A percentile compares a stretch with the other conserved stretches of the same genome.
Evolutionary conservation across 345 rosid genomes (phyloP).

Genomic region (Lepidium sativum): DNA sequence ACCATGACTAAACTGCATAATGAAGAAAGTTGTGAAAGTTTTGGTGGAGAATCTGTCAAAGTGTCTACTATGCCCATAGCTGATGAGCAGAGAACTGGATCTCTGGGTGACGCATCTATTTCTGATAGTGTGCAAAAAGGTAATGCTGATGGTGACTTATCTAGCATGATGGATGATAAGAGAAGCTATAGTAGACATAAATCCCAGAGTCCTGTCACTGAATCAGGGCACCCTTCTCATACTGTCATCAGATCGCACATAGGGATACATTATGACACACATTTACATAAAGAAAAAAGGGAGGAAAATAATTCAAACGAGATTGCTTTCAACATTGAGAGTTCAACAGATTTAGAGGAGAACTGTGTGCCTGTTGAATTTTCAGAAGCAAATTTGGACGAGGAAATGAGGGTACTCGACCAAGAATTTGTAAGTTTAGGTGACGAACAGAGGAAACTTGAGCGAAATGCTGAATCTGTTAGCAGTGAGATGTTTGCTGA

Average conservation of each 20-base stretch:
- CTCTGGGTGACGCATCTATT: slow-evolving; percentile 20
- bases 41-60: slow-evolving; percentile 22
- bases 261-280: slow-evolving; percentile 26
- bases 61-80: slow-evolving; percentile 12
- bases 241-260: slow-evolving; percentile 14
- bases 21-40: slow-evolving; percentile 19
- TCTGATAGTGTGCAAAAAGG: slow-evolving; percentile 14
- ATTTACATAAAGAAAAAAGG: slow-evolving; percentile 22
- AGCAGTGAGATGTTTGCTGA: slow-evolving; percentile 93
- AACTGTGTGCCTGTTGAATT: slow-evolving; percentile 28
- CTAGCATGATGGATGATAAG: slow-evolving; percentile 3
- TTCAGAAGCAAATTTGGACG: slow-evolving; percentile 52
- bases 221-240: slow-evolving; percentile 24
- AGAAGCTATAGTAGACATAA: slow-evolving; percentile 5
- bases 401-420: slow-evolving; percentile 54
- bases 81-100: slow-evolving; percentile 27
- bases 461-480: slow-evolving; percentile 88
- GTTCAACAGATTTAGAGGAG: slow-evolving; percentile 19
- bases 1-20: slow-evolving; percentile 21
- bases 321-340: slow-evolving; percentile 10
- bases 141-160: slow-evolving; percentile 10
- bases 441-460: slow-evolving; percentile 81
- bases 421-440: slow-evolving; percentile 54
- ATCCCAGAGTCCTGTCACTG: slow-evolving; percentile 11
- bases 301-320: slow-evolving; percentile 3